Conservation (phyloP, 495 filamentous ascomycete species). For the Tuber microsphaerosporum region DNA sequence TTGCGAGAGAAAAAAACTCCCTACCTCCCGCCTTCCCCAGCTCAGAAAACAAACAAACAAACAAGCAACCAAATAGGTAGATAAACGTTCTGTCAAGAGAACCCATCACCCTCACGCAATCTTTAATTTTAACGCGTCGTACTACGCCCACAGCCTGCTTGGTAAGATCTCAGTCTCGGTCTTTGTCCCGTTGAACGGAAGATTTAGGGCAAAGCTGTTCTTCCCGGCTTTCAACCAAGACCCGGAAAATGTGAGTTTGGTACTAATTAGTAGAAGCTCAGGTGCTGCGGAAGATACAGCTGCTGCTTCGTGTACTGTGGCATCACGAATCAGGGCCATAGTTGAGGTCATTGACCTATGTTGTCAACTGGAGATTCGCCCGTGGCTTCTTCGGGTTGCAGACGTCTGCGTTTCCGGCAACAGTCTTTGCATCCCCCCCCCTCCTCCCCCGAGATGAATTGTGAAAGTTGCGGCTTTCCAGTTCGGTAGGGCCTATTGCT, state of each 20-base stretch:
- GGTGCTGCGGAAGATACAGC: constrained; percentile 51
- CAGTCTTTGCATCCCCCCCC: constrained; percentile 47
- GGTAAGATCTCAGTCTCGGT: constrained; percentile 52
- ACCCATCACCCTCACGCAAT: constrained; percentile 32
- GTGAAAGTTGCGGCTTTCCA: constrained; percentile 49
- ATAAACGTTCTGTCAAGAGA: not conserved
- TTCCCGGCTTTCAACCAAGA: constrained; percentile 45
- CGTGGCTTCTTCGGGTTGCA: constrained; percentile 48
- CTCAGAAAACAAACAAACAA: no score
- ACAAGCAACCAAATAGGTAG: not conserved
- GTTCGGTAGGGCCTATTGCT: constrained; percentile 22
- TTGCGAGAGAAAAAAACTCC: no score
- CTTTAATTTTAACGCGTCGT: constrained; percentile 54
- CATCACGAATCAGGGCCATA: constrained; percentile 26
- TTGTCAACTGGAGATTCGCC: constrained; percentile 46
- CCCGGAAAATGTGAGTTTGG: constrained; percentile 49
- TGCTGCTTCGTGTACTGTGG: constrained; percentile 46
- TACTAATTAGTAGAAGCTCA: constrained; percentile 54
- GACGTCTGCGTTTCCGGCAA: constrained; percentile 53
- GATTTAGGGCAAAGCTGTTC: constrained; percentile 49
- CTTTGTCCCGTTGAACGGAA: constrained; percentile 52
- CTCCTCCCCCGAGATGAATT: constrained; percentile 49
- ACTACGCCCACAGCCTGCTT: constrained; percentile 51
- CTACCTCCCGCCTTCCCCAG: no score
- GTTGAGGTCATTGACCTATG: constrained; percentile 45